phyloP scores from a whole-genome alignment of 2,329 filamentous ascomycete genomes.

The Chalaropsis thielavioides region DNA sequence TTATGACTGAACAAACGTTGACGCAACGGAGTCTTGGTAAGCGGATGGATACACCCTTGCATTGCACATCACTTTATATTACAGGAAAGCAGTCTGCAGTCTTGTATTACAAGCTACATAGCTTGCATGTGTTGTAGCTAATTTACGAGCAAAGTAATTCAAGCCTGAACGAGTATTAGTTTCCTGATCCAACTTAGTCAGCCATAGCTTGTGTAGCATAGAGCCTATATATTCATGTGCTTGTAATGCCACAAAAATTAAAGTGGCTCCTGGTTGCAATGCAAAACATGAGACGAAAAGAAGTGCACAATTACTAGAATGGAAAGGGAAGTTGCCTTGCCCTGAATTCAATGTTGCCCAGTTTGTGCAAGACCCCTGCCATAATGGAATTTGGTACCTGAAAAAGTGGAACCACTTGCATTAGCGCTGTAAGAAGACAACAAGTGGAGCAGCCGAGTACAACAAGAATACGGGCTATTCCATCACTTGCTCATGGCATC shows the following conservation, averaged over 20 bases:
- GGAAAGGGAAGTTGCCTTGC: background rate
- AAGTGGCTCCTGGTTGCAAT: background rate
- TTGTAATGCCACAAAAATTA: too few relatives aligned
- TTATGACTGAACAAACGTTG: too few relatives aligned
- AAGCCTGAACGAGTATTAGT: background rate
- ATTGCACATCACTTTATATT: background rate
- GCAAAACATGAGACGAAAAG: background rate
- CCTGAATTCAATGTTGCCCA: background rate
- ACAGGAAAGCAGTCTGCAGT: background rate
- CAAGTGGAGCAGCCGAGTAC: background rate
- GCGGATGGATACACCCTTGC: background rate
- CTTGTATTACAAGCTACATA: background rate
- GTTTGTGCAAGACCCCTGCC: background rate
- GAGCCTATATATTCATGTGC: too few relatives aligned
- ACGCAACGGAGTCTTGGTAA: too few relatives aligned
- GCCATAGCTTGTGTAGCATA: background rate
- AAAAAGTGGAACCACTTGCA: background rate
- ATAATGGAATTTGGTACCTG: background rate
- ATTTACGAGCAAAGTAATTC: background rate
- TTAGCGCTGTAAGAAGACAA: background rate
- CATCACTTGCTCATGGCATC: background rate
- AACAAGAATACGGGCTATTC: background rate
- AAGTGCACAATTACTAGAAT: background rate
- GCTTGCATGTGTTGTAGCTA: background rate
- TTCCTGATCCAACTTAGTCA: background rate